Evolutionary conservation across 371 early-diverging fungal species (phyloP).

Genomic region (Mortierella sp.): DNA sequence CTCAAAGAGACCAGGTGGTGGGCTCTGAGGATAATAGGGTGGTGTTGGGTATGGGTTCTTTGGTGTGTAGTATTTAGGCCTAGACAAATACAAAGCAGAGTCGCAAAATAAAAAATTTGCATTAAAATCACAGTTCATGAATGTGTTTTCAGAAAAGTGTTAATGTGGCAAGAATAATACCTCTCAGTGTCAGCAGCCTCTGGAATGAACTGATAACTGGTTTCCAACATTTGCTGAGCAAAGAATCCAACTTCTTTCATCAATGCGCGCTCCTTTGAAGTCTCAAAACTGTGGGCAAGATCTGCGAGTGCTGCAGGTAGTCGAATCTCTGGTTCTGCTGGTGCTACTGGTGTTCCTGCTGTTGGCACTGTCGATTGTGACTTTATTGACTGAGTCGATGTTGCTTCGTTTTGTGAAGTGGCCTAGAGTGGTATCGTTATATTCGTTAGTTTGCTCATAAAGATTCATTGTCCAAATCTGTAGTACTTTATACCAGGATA

Average conservation of each 20-base stretch:
- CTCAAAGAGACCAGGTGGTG: conserved; percentile 84
- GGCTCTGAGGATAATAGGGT: conserved; percentile 90
- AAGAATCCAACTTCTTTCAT: conserved; percentile 37
- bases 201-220: conserved; percentile 81
- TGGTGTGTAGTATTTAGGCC: conserved; percentile 80
- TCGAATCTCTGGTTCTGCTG: conserved; percentile 63
- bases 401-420: not conserved
- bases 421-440: not conserved
- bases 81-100: conserved; percentile 18
- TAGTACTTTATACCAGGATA: not conserved
- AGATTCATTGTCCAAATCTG: too few relatives aligned
- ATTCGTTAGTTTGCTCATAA: too few relatives aligned
- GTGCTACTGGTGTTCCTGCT: not conserved
- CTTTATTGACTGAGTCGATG: conserved; percentile 1
- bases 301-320: conserved; percentile 84
- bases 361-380: conserved; percentile 20
- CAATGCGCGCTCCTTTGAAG: conserved; percentile 66
- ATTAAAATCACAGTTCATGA: not conserved
- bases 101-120: not conserved
- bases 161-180: conserved; percentile 48
- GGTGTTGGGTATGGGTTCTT: conserved; percentile 86
- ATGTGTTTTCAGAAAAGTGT: not conserved
- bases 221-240: conserved; percentile 78
- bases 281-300: conserved; percentile 82
- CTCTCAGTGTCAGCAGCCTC: conserved; percentile 83